A percentile compares a stretch with the other conserved stretches of the same genome.
Evolutionary conservation across 2,329 filamentous ascomycete species (phyloP).

Genomic region (Pyrenophora seminiperda): DNA sequence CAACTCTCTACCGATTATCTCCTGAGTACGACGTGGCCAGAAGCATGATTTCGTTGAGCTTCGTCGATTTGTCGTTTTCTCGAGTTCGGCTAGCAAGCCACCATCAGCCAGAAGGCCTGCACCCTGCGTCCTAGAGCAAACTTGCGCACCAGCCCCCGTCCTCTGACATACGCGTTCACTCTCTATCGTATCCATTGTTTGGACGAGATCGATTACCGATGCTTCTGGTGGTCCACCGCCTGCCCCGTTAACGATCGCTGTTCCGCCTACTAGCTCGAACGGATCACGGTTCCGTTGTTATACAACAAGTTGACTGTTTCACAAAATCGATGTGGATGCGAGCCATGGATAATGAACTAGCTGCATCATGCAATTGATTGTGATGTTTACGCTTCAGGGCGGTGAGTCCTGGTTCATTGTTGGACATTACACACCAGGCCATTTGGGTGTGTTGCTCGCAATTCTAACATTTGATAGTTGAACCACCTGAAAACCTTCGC

Average conservation of each 20-base stretch:
- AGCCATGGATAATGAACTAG: neutral
- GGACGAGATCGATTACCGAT: neutral
- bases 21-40: neutral
- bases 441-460: neutral
- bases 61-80: constrained; percentile 18
- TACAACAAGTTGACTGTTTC: constrained; percentile 1
- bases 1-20: neutral
- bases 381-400: neutral
- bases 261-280: neutral
- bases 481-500: too few relatives aligned
- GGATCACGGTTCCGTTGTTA: constrained; percentile 5
- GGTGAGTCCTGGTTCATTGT: neutral
- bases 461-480: neutral
- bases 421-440: neutral
- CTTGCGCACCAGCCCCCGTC: neutral
- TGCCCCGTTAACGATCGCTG: neutral
- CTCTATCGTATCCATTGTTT: neutral
- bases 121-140: constrained; percentile 3
- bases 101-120: neutral
- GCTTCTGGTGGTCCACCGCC: neutral
- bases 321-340: neutral
- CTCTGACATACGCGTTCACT: neutral
- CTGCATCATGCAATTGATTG: neutral
- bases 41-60: constrained; percentile 2
- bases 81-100: constrained; percentile 14